Evolutionary conservation across 331 rosid genomes (phyloP).

Genomic region (Pyrus hybrid): DNA sequence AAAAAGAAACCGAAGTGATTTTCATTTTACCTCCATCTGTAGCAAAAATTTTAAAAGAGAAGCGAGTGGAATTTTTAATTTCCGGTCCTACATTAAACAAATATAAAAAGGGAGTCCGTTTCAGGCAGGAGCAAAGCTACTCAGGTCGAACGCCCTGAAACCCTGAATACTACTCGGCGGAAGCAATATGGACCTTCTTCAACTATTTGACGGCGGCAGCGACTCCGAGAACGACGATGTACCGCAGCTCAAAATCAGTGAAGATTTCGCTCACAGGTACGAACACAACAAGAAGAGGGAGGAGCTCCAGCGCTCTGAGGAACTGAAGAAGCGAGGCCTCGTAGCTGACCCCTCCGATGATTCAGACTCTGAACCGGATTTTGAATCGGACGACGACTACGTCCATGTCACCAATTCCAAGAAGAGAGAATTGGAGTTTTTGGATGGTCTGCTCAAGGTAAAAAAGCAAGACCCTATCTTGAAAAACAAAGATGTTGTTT

Average conservation of each 20-base stretch:
- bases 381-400: constrained; percentile 26
- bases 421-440: constrained; percentile 34
- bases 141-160: background rate
- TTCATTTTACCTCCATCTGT: too few relatives aligned
- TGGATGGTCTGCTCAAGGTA: constrained; percentile 55
- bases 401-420: constrained; percentile 7
- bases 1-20: too few relatives aligned
- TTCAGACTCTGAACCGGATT: background rate
- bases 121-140: background rate
- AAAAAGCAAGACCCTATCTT: constrained; percentile 58
- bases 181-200: constrained; percentile 20
- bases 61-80: too few relatives aligned
- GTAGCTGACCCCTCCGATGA: constrained; percentile 23
- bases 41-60: too few relatives aligned
- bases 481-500: constrained; percentile 41
- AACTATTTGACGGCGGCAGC: constrained; percentile 56
- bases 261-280: constrained; percentile 58
- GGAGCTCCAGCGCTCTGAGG: constrained; percentile 71
- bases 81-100: background rate
- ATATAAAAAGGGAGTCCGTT: background rate
- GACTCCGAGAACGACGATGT: constrained; percentile 47
- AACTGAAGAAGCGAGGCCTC: constrained; percentile 64
- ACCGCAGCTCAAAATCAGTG: constrained; percentile 47
- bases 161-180: background rate
- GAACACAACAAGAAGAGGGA: constrained; percentile 88